These are phyloP conservation scores for Rhodotorula toruloides DNA, from an alignment of 768 basidiomycete genomes.

Conservation along the genomic window DNA sequence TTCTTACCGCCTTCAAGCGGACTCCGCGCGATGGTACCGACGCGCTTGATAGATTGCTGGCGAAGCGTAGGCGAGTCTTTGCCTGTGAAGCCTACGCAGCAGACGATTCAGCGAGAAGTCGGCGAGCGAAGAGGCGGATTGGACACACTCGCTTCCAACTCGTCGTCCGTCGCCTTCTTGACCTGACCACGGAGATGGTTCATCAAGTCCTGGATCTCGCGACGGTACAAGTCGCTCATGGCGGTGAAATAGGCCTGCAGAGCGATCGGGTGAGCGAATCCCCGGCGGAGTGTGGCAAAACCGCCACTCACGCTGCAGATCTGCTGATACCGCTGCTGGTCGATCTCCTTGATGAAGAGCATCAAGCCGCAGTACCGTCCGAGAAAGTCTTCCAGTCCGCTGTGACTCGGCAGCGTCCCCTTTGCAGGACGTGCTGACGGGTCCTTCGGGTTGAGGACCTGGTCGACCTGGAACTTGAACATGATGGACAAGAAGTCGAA, in stretches of 20 bases:
- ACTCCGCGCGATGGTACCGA: conserved; percentile 76
- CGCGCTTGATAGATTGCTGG: conserved; percentile 60
- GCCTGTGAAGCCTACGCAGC: conserved; percentile 13
- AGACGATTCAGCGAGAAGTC: too few species aligned
- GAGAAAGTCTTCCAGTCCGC: conserved; percentile 70
- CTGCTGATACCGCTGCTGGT: conserved; percentile 77
- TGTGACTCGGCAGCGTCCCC: conserved; percentile 54
- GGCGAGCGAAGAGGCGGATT: background rate
- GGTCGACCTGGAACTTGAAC: conserved; percentile 67
- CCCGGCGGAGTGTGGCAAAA: background rate
- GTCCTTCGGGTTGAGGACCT: conserved; percentile 47
- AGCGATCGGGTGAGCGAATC: background rate
- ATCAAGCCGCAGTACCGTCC: conserved; percentile 83
- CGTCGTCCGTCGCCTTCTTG: conserved; percentile 66
- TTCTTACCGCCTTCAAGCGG: conserved; percentile 49
- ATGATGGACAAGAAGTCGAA: conserved; percentile 85
- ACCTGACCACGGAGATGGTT: conserved; percentile 57
- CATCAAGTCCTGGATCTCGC: conserved; percentile 71
- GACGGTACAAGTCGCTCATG: conserved; percentile 71
- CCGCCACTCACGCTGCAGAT: conserved; percentile 69
- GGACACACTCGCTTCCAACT: conserved; percentile 62
- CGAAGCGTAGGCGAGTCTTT: conserved; percentile 30
- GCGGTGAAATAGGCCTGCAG: conserved; percentile 82
- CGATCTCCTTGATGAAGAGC: conserved; percentile 94
- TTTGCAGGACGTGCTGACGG: background rate